phyloP scores from a whole-genome alignment of 768 basidiomycete species.

The Hortiboletus flavorubellus region DNA sequence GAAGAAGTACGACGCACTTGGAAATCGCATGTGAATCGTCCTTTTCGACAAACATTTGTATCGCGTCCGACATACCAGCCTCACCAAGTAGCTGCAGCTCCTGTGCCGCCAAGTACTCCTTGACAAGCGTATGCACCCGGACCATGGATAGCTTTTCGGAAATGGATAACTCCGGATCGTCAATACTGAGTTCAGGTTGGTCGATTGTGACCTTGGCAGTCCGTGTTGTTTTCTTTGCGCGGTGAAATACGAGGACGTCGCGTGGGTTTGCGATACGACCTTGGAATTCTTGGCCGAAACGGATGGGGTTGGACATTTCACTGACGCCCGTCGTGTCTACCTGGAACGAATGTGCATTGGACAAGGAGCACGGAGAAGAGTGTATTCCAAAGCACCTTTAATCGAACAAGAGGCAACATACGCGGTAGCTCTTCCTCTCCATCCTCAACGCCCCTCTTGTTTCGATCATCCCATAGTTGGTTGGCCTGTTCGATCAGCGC shows the following conservation, averaged over 20 bases:
- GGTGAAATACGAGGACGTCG: constrained; percentile 88
- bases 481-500: constrained; percentile 77
- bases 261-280: constrained; percentile 91
- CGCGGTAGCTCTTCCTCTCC: constrained; percentile 59
- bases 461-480: constrained; percentile 24
- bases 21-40: constrained; percentile 93
- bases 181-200: constrained; percentile 77
- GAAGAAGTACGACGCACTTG: constrained; percentile 48
- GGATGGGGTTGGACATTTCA: constrained; percentile 92
- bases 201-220: constrained; percentile 63
- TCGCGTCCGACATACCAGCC: constrained; percentile 88
- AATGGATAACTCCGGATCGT: constrained; percentile 62
- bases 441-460: constrained; percentile 45
- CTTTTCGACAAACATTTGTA: constrained; percentile 95
- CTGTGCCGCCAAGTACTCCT: constrained; percentile 89
- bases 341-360: constrained; percentile 31
- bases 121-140: constrained; percentile 84
- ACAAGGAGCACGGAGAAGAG: not conserved
- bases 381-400: constrained; percentile 54
- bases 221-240: constrained; percentile 56
- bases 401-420: constrained; percentile 84
- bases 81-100: constrained; percentile 90
- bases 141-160: constrained; percentile 79
- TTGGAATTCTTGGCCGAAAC: constrained; percentile 94
- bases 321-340: constrained; percentile 90